Evolutionary conservation across 805 yeast genomes (phyloP).

Genomic region (Candida silvatica): DNA sequence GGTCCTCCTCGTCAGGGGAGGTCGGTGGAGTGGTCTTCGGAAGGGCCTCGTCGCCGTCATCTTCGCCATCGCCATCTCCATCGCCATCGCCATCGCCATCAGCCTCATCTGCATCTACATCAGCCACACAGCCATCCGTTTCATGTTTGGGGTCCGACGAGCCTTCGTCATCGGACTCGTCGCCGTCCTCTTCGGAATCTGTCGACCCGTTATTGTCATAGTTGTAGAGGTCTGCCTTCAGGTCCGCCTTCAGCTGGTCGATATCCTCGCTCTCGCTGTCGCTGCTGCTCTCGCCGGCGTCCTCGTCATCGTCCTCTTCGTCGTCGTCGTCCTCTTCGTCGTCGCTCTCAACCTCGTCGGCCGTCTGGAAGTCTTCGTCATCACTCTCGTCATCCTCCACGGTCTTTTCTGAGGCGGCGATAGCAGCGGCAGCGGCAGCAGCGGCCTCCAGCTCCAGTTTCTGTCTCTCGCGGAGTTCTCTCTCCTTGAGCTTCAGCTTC

Average conservation of each 20-base stretch:
- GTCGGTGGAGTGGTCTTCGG: constrained; percentile 22
- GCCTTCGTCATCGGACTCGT: constrained; percentile 6
- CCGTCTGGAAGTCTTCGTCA: constrained; percentile 23
- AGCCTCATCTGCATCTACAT: constrained; percentile 8
- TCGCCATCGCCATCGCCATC: constrained; percentile 14
- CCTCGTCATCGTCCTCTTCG: constrained; percentile 8
- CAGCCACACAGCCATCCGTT: constrained; percentile 9
- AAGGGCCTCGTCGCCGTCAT: constrained; percentile 7
- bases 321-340: constrained; percentile 4
- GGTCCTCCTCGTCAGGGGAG: constrained; percentile 23
- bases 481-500: not conserved
- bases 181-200: constrained; percentile 16
- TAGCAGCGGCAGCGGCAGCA: no score
- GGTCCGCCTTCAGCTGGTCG: constrained; percentile 18
- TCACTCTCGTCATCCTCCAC: constrained; percentile 4
- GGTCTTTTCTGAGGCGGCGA: constrained; percentile 1
- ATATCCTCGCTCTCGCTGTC: constrained; percentile 1
- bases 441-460: no score
- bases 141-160: not conserved
- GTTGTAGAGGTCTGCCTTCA: constrained; percentile 21
- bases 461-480: no score
- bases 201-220: not conserved
- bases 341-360: constrained; percentile 17
- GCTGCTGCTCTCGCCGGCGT: constrained; percentile 4
- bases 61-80: constrained; percentile 17